Conservation (phyloP, 1,284 basidiomycete species). For the Ganoderma multipileum region DNA sequence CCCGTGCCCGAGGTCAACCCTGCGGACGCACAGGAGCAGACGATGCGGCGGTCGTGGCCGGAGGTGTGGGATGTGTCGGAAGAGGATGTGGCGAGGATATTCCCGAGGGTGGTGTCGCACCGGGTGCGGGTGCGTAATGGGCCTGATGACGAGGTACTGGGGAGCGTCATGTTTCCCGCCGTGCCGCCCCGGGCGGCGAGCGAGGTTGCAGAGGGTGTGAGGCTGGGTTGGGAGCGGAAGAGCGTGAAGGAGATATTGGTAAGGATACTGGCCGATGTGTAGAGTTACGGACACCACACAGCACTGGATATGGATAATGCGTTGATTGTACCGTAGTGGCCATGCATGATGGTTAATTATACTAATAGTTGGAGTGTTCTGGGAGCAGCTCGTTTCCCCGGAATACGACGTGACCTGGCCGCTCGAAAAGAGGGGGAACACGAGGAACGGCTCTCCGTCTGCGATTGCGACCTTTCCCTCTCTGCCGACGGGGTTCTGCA, state of each 20-base stretch:
- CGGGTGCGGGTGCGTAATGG: constrained; percentile 70
- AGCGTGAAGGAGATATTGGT: constrained; percentile 68
- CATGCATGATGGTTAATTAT: background rate
- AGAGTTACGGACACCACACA: background rate
- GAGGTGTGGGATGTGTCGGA: constrained; percentile 67
- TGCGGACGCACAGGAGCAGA: constrained; percentile 18
- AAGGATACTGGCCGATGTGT: constrained; percentile 61
- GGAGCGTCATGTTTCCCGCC: constrained; percentile 58
- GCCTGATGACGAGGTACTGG: constrained; percentile 70
- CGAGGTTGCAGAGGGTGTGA: constrained; percentile 9
- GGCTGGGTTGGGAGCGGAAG: constrained; percentile 41
- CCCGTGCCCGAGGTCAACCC: constrained; percentile 2
- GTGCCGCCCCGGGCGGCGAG: constrained; percentile 19
- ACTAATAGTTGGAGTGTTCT: constrained; percentile 9
- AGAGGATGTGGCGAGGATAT: constrained; percentile 72
- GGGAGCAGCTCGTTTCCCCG: constrained; percentile 56
- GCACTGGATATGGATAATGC: background rate
- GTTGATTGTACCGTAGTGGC: background rate
- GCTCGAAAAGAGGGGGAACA: constrained; percentile 61
- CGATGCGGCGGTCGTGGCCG: constrained; percentile 19
- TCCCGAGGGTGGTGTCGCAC: constrained; percentile 74
- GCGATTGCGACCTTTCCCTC: constrained; percentile 4
- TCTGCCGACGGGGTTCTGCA: background rate
- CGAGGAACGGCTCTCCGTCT: constrained; percentile 38
- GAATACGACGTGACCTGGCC: constrained; percentile 69